Evolutionary conservation across 2,329 filamentous ascomycete genomes (phyloP).

Genomic region (Westerdykella ornata): DNA sequence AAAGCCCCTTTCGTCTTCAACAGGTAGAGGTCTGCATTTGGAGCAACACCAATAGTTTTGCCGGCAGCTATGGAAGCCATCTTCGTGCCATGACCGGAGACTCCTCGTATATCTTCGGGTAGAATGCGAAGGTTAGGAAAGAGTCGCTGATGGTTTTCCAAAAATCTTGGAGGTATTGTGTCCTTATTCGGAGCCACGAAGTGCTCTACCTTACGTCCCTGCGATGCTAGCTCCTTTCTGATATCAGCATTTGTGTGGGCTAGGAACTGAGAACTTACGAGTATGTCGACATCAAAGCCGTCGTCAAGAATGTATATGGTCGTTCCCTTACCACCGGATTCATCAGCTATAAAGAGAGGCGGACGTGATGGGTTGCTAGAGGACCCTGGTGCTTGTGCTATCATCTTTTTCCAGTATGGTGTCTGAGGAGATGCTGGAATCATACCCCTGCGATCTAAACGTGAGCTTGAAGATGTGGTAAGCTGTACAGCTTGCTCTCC

Average conservation of each 20-base stretch:
- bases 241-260: background rate
- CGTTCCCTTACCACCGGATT: background rate
- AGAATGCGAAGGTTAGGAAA: no score
- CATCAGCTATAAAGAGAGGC: slow-evolving; percentile 1
- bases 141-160: background rate
- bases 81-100: slow-evolving; percentile 1
- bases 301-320: slow-evolving; percentile 6
- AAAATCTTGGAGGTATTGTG: background rate
- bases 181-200: background rate
- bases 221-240: background rate
- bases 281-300: slow-evolving; percentile 1
- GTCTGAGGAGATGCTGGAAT: background rate
- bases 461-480: no score
- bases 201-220: background rate
- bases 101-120: background rate
- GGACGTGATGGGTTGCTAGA: background rate
- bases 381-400: background rate
- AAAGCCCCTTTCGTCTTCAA: slow-evolving; percentile 2
- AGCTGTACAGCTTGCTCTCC: no score
- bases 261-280: background rate
- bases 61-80: slow-evolving; percentile 3
- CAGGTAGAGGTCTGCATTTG: slow-evolving; percentile 3
- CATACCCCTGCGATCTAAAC: no score
- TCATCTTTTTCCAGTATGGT: slow-evolving; percentile 10
- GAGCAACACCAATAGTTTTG: background rate